Evolutionary conservation across 2,329 filamentous ascomycete genomes (phyloP), one percentile per base, ranked within the genome.

Genomic region (Orbilia oligospora): DNA sequence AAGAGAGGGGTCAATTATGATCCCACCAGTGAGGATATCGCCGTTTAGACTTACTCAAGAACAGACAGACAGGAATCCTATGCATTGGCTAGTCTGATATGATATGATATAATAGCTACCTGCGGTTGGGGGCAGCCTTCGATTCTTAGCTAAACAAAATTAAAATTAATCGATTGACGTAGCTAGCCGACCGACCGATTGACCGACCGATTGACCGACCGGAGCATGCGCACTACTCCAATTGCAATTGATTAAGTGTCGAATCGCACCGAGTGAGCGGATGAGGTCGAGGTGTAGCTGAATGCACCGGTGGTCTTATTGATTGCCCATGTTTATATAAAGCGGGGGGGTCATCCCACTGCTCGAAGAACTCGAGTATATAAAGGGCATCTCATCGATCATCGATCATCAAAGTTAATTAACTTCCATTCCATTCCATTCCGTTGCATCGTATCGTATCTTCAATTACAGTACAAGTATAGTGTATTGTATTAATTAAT

Each of bases 1-100:
- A 41, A 18, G 30, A 27, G 27, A 51, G 8, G 46, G 46, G 33
- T 36, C 33, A 8, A 22, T 20, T 9, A n/a, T 27, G 71, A 77
- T 67, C 67, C 73, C 67, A 77, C 73, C 73, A 77, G 73, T 77
- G 51, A 71, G 73, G 72, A 61, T 66, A 58, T 71, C 66, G 72
- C 72, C 72, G 72, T 77, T 77, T 71, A 65, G 18, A 20, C 18
- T 49, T 51, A 51, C 46, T 36, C 48, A n/a, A n/a, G n/a, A n/a
- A n/a, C n/a, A n/a, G n/a, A n/a, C n/a, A n/a, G n/a, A n/a, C 18
- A 49, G 53, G 30, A 38, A 58, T 36, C 53, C 53, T 58, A 38
- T 58, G 44, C n/a, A 8, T 20, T 48, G 44, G n/a, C n/a, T 20
- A 48, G 18, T n/a, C n/a, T n/a, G n/a, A n/a, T n/a, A n/a, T n/a